Evolutionary conservation across 257 asterid species (phyloP), one percentile per base, ranked within the genome.

Genomic region (Cordia subcordata): DNA sequence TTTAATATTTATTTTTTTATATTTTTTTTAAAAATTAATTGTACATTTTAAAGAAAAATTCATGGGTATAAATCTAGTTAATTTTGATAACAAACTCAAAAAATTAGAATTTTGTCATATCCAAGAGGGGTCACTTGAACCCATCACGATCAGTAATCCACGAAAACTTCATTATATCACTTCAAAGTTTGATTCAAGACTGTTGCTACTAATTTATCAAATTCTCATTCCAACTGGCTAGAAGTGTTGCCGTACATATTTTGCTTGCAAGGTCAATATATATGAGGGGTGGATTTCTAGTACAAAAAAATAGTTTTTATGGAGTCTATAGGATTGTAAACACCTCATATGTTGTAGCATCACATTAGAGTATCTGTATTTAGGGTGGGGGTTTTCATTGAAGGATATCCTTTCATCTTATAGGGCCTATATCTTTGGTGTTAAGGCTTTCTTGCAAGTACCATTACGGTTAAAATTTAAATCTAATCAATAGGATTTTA

Each of bases 101-200:
- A n/a, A n/a, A n/a, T n/a, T n/a, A n/a, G n/a, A n/a, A n/a, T n/a
- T n/a, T n/a, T n/a, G n/a, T n/a, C n/a, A n/a, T n/a, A n/a, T n/a
- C n/a, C n/a, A n/a, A n/a, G n/a, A n/a, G n/a, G n/a, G n/a, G n/a
- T n/a, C n/a, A n/a, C n/a, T n/a, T n/a, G n/a, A n/a, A n/a, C n/a
- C 88, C 90, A 55, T 73, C 95, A 10, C 95, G 87, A 60, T 77
- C 88, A 4, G 79, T 80, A 42, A 82, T 82, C 60, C 57, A 87
- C 37, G 81, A 76, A 78, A 52, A n/a, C 27, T 35, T 16, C 8
- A 3, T n/a, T n/a, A n/a, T 49, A 12, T 49, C 49, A 33, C 40
- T 38, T 14, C 15, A 35, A 35, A 47, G 64, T 53, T 39, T 40
- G 44, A 14, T 44, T 53, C 40, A 22, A 59, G 58, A 42, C 16